Conservation (phyloP, 306 rosid species). For the Begonia loranthoides region DNA sequence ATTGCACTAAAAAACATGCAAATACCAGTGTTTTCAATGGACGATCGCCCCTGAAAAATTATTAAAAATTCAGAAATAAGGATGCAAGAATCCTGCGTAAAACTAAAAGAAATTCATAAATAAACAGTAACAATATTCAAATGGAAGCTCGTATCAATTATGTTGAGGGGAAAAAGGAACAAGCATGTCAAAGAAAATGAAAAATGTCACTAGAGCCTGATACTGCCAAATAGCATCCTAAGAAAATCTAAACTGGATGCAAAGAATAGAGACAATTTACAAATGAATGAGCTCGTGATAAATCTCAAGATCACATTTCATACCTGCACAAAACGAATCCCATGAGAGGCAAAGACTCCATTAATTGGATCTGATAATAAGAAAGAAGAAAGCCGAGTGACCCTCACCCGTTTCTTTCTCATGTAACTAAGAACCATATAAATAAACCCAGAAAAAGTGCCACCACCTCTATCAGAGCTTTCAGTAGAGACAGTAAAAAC, state of each 20-base stretch:
- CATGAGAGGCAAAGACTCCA: constrained; percentile 22
- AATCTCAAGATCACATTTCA: background rate
- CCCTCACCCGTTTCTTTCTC: constrained; percentile 17
- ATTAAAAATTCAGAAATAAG: background rate
- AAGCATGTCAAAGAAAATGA: too few species aligned
- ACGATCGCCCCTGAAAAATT: constrained; percentile 37
- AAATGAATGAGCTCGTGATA: too few species aligned
- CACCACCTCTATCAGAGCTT: constrained; percentile 3
- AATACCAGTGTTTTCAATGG: constrained; percentile 20
- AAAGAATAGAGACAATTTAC: too few species aligned
- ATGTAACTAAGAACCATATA: constrained; percentile 24
- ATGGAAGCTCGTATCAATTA: background rate
- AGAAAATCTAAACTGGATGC: too few species aligned
- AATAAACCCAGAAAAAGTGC: constrained; percentile 25
- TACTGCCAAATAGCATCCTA: too few species aligned
- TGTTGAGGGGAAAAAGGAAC: too few species aligned
- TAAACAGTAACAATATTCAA: background rate
- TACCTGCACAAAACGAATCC: constrained; percentile 44
- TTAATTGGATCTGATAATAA: constrained; percentile 26
- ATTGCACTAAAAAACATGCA: constrained; percentile 40
- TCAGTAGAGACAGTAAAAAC: constrained; percentile 20
- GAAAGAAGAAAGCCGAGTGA: constrained; percentile 35
- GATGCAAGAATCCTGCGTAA: background rate
- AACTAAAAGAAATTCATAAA: background rate
- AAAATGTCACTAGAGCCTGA: too few species aligned